Evolutionary conservation across 768 basidiomycete species (phyloP).

Genomic region (Tulasnella sp.): DNA sequence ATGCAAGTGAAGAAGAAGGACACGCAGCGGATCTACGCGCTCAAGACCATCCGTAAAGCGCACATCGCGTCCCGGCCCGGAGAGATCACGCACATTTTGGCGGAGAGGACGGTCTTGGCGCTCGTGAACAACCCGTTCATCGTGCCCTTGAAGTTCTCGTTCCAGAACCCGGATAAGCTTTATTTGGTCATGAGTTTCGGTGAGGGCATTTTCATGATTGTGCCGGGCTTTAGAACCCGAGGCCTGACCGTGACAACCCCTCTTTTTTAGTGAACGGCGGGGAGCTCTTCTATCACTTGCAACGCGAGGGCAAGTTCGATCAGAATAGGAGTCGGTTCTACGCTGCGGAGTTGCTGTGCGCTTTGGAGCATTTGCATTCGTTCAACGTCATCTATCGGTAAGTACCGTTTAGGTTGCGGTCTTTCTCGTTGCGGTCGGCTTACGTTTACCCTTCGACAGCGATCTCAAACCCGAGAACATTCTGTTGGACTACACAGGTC

Average conservation of each 20-base stretch:
- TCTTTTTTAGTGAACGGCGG: constrained; percentile 83
- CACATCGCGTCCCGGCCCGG: constrained; percentile 95
- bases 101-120: constrained; percentile 97
- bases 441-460: too few relatives aligned
- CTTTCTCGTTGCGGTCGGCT: too few relatives aligned
- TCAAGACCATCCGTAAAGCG: constrained; percentile 93
- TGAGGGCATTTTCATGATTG: too few relatives aligned
- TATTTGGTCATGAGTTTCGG: constrained; percentile 98
- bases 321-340: constrained; percentile 92
- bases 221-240: too few relatives aligned
- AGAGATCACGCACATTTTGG: constrained; percentile 97
- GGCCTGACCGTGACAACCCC: too few relatives aligned
- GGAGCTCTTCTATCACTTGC: constrained; percentile 94
- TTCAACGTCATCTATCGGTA: constrained; percentile 98
- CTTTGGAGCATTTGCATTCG: constrained; percentile 97
- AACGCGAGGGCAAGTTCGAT: too few relatives aligned
- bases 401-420: too few relatives aligned
- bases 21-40: too few relatives aligned
- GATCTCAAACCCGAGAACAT: too few relatives aligned
- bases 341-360: constrained; percentile 92
- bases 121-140: too few relatives aligned
- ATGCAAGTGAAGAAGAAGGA: constrained; percentile 99
- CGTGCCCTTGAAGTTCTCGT: too few relatives aligned
- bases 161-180: constrained; percentile 96
- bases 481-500: constrained; percentile 92